A percentile compares a stretch with the other conserved stretches of the same genome.
These are phyloP conservation scores for Saccharomyces pastorianus DNA, from an alignment of 1,139 yeast genomes.

Conservation along the genomic window DNA sequence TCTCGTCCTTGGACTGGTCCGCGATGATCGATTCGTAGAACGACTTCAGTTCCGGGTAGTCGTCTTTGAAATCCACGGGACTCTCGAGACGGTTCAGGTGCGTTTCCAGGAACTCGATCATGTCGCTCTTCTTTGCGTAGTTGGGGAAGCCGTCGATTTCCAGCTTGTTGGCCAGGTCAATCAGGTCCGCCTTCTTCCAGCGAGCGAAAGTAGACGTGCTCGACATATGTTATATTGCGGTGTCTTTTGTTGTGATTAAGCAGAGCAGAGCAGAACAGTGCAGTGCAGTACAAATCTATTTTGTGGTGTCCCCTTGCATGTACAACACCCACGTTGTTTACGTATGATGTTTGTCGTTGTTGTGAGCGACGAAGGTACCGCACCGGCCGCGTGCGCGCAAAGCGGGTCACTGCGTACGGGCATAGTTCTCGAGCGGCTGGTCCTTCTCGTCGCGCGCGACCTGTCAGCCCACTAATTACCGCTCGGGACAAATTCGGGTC, in stretches of 20 bases:
- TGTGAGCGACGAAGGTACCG: not conserved
- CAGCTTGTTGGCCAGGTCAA: conserved; percentile 25
- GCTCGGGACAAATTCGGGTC: not conserved
- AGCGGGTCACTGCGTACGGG: not conserved
- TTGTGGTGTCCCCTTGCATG: not conserved
- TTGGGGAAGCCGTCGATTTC: conserved; percentile 16
- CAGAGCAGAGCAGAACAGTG: too few species aligned
- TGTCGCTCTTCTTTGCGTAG: conserved; percentile 17
- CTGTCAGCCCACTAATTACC: not conserved
- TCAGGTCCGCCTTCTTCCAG: conserved; percentile 27
- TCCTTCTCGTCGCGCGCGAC: not conserved
- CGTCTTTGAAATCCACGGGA: conserved; percentile 21
- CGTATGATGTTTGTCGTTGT: not conserved
- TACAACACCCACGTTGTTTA: not conserved
- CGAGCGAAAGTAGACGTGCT: conserved; percentile 11
- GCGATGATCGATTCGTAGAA: conserved; percentile 18
- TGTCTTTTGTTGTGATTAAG: not conserved
- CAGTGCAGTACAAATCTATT: too few species aligned
- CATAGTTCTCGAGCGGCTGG: too few species aligned
- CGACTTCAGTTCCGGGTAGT: conserved; percentile 26
- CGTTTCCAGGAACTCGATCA: conserved; percentile 18
- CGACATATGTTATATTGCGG: not conserved
- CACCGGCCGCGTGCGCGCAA: too few species aligned
- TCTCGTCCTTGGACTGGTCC: conserved; percentile 11
- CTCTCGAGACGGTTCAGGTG: conserved; percentile 15